Evolutionary conservation across 495 filamentous ascomycete genomes (phyloP).

Genomic region (Chaetomium tenue): DNA sequence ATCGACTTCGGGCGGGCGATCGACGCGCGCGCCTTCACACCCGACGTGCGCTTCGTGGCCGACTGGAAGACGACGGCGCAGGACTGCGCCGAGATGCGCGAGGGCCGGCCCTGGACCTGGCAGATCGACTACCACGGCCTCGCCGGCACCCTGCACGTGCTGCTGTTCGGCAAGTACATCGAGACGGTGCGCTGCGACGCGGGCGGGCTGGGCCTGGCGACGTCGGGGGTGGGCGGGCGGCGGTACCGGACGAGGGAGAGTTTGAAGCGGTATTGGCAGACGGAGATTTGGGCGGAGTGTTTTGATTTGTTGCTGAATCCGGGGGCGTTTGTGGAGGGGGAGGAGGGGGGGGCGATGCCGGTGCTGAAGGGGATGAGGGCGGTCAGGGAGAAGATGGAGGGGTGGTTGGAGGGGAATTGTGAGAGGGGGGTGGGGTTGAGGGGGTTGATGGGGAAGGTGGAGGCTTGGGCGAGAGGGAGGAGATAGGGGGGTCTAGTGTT

Average conservation of each 20-base stretch:
- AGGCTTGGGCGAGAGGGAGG: constrained; percentile 49
- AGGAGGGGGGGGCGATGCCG: constrained; percentile 63
- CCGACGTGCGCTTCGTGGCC: constrained; percentile 82
- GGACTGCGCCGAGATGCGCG: constrained; percentile 93
- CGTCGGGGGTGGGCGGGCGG: constrained; percentile 44
- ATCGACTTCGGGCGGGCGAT: constrained; percentile 96
- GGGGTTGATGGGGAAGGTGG: constrained; percentile 64
- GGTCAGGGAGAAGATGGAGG: constrained; percentile 77
- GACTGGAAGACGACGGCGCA: constrained; percentile 84
- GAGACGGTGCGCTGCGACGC: constrained; percentile 64
- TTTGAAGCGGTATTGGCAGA: constrained; percentile 93
- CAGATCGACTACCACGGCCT: constrained; percentile 94
- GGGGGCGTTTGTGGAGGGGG: constrained; percentile 54
- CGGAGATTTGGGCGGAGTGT: constrained; percentile 77
- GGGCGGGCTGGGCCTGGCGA: constrained; percentile 49
- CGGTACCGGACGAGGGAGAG: constrained; percentile 68
- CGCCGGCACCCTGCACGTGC: constrained; percentile 76
- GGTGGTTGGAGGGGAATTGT: constrained; percentile 73
- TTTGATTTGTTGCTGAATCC: constrained; percentile 92
- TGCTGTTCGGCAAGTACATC: constrained; percentile 93
- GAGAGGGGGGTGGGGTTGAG: constrained; percentile 81
- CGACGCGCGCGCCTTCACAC: constrained; percentile 81
- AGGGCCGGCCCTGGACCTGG: constrained; percentile 89
- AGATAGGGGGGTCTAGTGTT: constrained; percentile 19
- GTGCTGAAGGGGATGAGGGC: constrained; percentile 62